phyloP scores from a whole-genome alignment of 2,329 filamentous ascomycete species.

The Anthostomella pinea region DNA sequence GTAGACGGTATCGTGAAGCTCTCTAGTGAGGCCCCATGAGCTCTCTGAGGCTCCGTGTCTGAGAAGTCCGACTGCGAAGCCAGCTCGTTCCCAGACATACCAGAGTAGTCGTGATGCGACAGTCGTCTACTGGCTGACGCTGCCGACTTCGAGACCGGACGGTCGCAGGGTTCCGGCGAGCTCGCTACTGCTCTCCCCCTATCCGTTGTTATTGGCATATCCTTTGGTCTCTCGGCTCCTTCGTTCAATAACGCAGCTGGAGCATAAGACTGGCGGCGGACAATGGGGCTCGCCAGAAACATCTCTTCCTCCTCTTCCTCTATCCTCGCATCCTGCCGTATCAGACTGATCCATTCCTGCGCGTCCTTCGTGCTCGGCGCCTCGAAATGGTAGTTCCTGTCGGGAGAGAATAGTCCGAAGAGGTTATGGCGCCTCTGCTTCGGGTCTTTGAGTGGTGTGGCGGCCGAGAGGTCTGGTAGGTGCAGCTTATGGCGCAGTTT shows the following conservation, averaged over 20 bases:
- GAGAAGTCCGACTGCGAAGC: constrained; percentile 87
- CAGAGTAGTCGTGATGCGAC: constrained; percentile 66
- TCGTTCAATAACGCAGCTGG: constrained; percentile 26
- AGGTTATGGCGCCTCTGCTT: constrained; percentile 84
- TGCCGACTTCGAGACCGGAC: constrained; percentile 34
- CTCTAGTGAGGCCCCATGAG: constrained; percentile 51
- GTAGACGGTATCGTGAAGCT: constrained; percentile 43
- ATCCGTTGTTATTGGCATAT: constrained; percentile 25
- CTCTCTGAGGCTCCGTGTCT: constrained; percentile 56
- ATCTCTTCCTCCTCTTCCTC: constrained; percentile 88
- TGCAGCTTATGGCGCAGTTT: constrained; percentile 86
- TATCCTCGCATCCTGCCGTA: constrained; percentile 75
- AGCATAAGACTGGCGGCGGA: constrained; percentile 45
- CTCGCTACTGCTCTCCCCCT: constrained; percentile 51
- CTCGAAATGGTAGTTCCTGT: constrained; percentile 88
- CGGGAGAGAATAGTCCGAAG: constrained; percentile 89
- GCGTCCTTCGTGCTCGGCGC: constrained; percentile 71
- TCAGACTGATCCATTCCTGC: constrained; percentile 80
- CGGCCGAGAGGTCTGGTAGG: constrained; percentile 85
- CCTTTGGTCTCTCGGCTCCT: constrained; percentile 18
- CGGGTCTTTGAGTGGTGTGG: constrained; percentile 82
- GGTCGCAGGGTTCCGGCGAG: constrained; percentile 58
- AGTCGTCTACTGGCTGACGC: constrained; percentile 43
- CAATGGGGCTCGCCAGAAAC: constrained; percentile 65
- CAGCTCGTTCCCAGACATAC: constrained; percentile 61